Evolutionary conservation across 1,139 yeast genomes (phyloP), one percentile per base, ranked within the genome.

Genomic region (Magnusiomyces suaveolens): DNA sequence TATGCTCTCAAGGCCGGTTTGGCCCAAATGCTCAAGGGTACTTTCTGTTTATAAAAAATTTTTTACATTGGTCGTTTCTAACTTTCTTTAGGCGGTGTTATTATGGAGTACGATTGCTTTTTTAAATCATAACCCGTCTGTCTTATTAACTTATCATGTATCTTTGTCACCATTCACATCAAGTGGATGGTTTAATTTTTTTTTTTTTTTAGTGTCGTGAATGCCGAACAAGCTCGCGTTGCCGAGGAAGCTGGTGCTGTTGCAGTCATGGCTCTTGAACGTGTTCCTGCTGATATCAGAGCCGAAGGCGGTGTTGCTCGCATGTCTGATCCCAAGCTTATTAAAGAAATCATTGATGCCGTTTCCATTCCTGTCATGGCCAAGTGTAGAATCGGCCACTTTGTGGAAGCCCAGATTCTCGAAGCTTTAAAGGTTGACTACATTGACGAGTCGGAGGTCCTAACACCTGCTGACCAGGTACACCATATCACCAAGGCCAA

Each of bases 211-310:
- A 57, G 65, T 64, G 83, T 80, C 46, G 81, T 79, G 50, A 79
- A 72, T 52, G 78, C 78, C 32, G 84, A 79, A 59, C 83, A 80
- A 66, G 84, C 84, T 24, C 64, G 69, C 49, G 80, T 87, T 58
- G 95, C 95, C 36, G 94, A 87, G 69, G 76, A 73, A 57, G 92
- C 95, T 1, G 95, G 95, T 59, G 95, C 95, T 14, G 84, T 88
- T 72, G 94, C 95, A 12, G 95, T 87, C 43, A 87, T 86, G 95
- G 95, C 95, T 2, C 75, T 87, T 62, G 95, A 87, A 70, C 75
- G 85, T 63, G 87, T 87, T 56, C 95, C 95, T 24, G 90, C 95
- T 18, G 95, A 87, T 66, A 86, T 87, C 81, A 78, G 95, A 64
- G 83, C 82, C 57, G 81, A 85, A 54, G 92, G 94, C 52, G 86